A percentile compares a stretch with the other conserved stretches of the same genome.
Evolutionary conservation across 345 rosid genomes (phyloP).

Genomic region (Citrus sp.): DNA sequence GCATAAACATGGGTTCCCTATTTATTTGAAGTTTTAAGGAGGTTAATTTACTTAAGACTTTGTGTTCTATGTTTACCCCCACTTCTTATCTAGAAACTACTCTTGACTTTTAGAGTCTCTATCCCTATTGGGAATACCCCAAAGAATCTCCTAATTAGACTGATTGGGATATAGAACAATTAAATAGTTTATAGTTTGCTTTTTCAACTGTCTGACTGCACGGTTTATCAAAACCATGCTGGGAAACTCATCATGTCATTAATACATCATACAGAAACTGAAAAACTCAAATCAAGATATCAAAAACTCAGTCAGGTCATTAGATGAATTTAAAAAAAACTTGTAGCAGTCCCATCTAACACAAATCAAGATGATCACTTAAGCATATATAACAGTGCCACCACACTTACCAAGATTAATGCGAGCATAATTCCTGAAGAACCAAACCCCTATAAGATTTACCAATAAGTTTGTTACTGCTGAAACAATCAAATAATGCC

Average conservation of each 20-base stretch:
- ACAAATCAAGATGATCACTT: background rate
- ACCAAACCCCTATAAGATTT: slow-evolving; percentile 96
- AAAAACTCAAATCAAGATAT: no score
- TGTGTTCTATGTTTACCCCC: background rate
- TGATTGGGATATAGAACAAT: background rate
- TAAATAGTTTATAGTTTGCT: background rate
- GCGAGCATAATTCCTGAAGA: slow-evolving; percentile 96
- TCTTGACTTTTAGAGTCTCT: background rate
- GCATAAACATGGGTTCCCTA: background rate
- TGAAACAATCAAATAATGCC: slow-evolving; percentile 97
- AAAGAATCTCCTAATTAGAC: background rate
- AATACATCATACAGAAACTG: background rate
- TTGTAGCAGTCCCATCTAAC: background rate
- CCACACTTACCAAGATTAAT: slow-evolving; percentile 66
- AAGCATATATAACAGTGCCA: slow-evolving; percentile 2
- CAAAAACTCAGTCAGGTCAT: background rate
- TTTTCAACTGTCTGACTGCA: background rate
- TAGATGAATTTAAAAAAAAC: background rate
- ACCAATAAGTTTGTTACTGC: slow-evolving; percentile 92
- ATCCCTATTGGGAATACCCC: background rate
- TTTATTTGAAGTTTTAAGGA: background rate
- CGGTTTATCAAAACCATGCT: background rate
- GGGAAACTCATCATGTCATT: background rate
- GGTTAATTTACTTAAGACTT: background rate
- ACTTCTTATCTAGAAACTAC: background rate